Conservation (phyloP, 306 rosid species). For the Vicia faba region DNA sequence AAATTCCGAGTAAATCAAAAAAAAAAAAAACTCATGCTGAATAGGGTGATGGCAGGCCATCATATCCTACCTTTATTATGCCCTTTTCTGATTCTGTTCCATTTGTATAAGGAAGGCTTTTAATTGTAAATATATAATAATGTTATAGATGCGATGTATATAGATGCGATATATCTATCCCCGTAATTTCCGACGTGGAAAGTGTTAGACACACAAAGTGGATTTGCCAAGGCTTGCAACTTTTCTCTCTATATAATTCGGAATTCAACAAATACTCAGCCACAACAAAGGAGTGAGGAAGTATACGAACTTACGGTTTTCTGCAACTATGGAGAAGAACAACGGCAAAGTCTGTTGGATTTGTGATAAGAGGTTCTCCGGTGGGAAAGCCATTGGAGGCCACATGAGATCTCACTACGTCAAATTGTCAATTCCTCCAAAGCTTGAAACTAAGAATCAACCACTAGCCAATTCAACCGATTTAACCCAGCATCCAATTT, state of each 20-base stretch:
- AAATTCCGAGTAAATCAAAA: not conserved
- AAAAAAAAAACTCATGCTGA: not conserved
- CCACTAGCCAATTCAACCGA: not conserved
- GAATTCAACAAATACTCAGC: slow-evolving; percentile 15
- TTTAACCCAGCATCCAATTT: not conserved
- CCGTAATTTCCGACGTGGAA: not conserved
- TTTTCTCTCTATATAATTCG: slow-evolving; percentile 33
- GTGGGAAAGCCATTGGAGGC: slow-evolving; percentile 72
- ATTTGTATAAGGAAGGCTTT: slow-evolving; percentile 38
- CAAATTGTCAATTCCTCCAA: slow-evolving; percentile 49
- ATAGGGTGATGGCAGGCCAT: not conserved
- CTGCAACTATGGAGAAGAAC: slow-evolving; percentile 47
- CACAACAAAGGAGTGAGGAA: slow-evolving; percentile 24
- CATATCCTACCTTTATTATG: slow-evolving; percentile 20
- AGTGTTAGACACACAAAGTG: not conserved
- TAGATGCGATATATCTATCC: not conserved
- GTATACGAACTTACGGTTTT: not conserved
- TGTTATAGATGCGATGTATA: not conserved
- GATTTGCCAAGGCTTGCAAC: slow-evolving; percentile 39
- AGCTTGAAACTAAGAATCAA: no score
- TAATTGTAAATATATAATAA: not conserved
- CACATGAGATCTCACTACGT: slow-evolving; percentile 75
- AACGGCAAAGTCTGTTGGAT: slow-evolving; percentile 45
- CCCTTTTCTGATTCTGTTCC: slow-evolving; percentile 42
- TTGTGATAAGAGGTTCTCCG: slow-evolving; percentile 51